Base-by-base conservation (phyloP, 352 stramenopile genomes). In the Globisporangium viniferum region DNA sequence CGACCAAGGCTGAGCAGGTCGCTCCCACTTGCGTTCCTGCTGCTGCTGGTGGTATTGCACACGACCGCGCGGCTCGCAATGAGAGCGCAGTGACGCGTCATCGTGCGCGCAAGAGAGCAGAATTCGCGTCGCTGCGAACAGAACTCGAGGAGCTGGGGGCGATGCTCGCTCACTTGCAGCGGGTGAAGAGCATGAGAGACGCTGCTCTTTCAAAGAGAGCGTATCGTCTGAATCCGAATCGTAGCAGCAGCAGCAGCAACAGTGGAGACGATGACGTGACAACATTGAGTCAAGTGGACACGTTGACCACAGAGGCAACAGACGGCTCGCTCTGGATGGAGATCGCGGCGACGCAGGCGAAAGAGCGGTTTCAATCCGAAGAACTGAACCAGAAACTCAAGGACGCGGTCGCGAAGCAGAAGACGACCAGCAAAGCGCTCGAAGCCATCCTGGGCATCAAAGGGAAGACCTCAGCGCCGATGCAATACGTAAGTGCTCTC, bases 381-480 rank as follows among this genome's bases (percentile, higher is more conserved):
- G 68, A 78, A 39, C 66, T 82, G 58, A 86, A 86, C 59, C 68
- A 70, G 29, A 74, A 73, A 27, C 72, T 86, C 18, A 82, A 82
- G 27, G 71, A 65, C 2, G 73, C 75, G 22, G 22, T 82, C 27
- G 70, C 75, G 55, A 69, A 76, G 27, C 79, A 84, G 64, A 73
- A 78, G 62, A 75, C 76, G 51, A 59, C 84, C 69, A 67, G 69
- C 46, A 75, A 78, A 48, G 77, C 71, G 20, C 71, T 84, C 2
- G 75, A 84, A 49, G 68, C 76, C 55, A 72, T 84, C 29, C 57
- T 84, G 59, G 59, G 77, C 46, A 71, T 77, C 61, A 41, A 39
- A 14, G 49, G 48, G 31, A 12, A 10, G 31, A 67, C 73, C 36
- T 69, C 74, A 31, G 15, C 63, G 14, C 29, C 53, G 2, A 15